Conservation (phyloP, 148 eudicot genomes). For the Fagopyrum esculentum region DNA sequence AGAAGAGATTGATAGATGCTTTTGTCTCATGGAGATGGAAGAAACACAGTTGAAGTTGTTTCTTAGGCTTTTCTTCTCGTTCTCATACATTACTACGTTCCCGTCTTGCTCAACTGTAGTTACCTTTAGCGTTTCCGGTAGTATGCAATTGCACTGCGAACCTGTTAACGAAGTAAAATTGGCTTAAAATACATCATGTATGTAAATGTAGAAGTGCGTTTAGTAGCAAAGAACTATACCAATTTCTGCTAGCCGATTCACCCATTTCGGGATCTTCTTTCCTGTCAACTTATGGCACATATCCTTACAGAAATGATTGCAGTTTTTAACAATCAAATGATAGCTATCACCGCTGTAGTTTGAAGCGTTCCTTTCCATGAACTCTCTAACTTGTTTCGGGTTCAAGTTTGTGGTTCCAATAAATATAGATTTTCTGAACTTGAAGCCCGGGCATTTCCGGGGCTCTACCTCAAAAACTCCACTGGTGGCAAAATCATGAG, state of each 20-base stretch:
- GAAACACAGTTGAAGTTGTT: slow-evolving; percentile 59
- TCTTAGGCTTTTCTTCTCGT: slow-evolving; percentile 53
- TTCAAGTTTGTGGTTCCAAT: slow-evolving; percentile 69
- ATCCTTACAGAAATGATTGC: slow-evolving; percentile 92
- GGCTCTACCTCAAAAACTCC: slow-evolving; percentile 95
- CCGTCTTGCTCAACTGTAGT: slow-evolving; percentile 50
- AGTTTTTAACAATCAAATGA: slow-evolving; percentile 75
- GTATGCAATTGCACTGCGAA: slow-evolving; percentile 61
- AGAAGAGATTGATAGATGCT: slow-evolving; percentile 65
- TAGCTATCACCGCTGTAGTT: slow-evolving; percentile 76
- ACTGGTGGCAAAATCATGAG: slow-evolving; percentile 78
- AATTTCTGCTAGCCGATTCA: slow-evolving; percentile 75
- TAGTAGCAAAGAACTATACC: slow-evolving; percentile 26
- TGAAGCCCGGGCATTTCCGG: slow-evolving; percentile 83
- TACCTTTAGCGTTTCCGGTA: slow-evolving; percentile 66
- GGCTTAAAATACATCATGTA: not conserved
- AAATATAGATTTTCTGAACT: slow-evolving; percentile 63
- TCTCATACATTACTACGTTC: slow-evolving; percentile 33
- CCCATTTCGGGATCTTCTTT: slow-evolving; percentile 80
- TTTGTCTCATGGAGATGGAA: slow-evolving; percentile 72
- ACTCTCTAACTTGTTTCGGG: slow-evolving; percentile 60
- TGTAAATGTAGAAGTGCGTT: not conserved
- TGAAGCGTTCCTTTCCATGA: slow-evolving; percentile 67
- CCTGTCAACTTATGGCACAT: slow-evolving; percentile 62
- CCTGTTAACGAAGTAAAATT: slow-evolving; percentile 25